A percentile compares a stretch with the other conserved stretches of the same genome.
Conservation (phyloP, 179 eudicot species). For the Silene coronaria region DNA sequence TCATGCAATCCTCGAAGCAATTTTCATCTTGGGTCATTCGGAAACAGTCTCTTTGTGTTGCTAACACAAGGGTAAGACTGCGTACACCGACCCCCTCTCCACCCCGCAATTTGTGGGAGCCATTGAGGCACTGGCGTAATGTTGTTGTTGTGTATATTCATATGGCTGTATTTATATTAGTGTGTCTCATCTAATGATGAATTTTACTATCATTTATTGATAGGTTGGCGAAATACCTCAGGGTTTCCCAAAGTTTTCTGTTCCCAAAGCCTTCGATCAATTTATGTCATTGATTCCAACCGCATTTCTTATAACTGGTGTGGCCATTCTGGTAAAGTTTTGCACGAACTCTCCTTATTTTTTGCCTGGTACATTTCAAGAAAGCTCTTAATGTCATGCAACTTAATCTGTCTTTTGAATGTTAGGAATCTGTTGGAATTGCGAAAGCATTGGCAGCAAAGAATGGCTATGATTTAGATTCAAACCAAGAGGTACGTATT, state of each 20-base stretch:
- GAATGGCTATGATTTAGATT: constrained; percentile 92
- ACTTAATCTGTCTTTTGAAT: constrained; percentile 14
- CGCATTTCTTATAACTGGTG: constrained; percentile 85
- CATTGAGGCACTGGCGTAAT: too few species aligned
- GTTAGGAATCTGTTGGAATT: constrained; percentile 86
- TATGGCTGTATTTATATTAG: background rate
- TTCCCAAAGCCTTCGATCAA: constrained; percentile 70
- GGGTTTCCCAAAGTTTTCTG: constrained; percentile 80
- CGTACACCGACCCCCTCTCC: too few species aligned
- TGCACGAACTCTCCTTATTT: constrained; percentile 11
- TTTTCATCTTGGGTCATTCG: too few species aligned
- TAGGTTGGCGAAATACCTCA: constrained; percentile 98
- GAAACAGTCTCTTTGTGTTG: too few species aligned
- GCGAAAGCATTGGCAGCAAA: constrained; percentile 99
- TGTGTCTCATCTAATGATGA: background rate
- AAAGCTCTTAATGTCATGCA: constrained; percentile 6
- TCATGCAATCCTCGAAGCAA: too few species aligned
- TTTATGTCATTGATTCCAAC: constrained; percentile 79
- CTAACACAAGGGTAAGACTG: too few species aligned
- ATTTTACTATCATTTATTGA: background rate
- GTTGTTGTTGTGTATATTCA: background rate
- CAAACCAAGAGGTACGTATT: constrained; percentile 87
- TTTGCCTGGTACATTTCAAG: background rate
- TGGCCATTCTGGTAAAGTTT: constrained; percentile 84
- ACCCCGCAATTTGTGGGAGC: too few species aligned